phyloP scores from a whole-genome alignment of 2,329 filamentous ascomycete genomes.

The Fusarium mexicanum region DNA sequence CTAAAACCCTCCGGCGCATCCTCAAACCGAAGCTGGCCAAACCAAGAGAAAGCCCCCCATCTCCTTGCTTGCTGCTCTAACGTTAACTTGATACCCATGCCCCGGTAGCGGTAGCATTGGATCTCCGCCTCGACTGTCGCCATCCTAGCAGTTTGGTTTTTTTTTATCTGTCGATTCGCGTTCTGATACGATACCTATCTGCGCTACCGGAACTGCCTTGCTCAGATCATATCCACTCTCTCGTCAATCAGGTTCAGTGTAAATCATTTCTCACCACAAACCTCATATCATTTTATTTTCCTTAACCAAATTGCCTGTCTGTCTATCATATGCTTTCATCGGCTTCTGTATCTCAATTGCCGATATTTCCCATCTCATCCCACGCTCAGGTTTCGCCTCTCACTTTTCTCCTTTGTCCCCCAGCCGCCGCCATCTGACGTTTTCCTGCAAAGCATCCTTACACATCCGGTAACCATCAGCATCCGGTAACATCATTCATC shows the following conservation, averaged over 20 bases:
- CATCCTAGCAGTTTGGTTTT: slow-evolving; percentile 10
- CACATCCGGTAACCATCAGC: slow-evolving; percentile 36
- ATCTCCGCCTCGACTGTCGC: slow-evolving; percentile 29
- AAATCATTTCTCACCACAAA: slow-evolving; percentile 4
- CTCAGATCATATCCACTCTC: slow-evolving; percentile 31
- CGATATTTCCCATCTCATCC: slow-evolving; percentile 16
- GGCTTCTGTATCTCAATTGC: background rate
- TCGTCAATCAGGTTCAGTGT: slow-evolving; percentile 1
- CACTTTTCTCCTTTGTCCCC: slow-evolving; percentile 4
- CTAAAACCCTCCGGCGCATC: slow-evolving; percentile 29
- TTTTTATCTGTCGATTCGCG: slow-evolving; percentile 25
- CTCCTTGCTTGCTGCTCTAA: background rate
- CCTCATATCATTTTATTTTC: slow-evolving; percentile 20
- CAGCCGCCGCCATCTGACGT: slow-evolving; percentile 23
- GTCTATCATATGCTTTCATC: slow-evolving; percentile 16
- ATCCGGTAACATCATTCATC: slow-evolving; percentile 25
- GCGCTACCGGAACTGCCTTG: slow-evolving; percentile 18
- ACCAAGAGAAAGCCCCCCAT: background rate
- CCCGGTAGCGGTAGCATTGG: slow-evolving; percentile 24
- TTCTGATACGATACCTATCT: slow-evolving; percentile 25
- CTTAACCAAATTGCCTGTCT: background rate
- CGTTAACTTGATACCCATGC: slow-evolving; percentile 13
- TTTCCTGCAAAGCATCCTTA: slow-evolving; percentile 21
- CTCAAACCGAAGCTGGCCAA: slow-evolving; percentile 18
- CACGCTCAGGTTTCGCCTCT: slow-evolving; percentile 7